Evolutionary conservation across 208 protist species (phyloP), one percentile per base, ranked within the genome.

Genomic region (Acanthamoeba triangularis): DNA sequence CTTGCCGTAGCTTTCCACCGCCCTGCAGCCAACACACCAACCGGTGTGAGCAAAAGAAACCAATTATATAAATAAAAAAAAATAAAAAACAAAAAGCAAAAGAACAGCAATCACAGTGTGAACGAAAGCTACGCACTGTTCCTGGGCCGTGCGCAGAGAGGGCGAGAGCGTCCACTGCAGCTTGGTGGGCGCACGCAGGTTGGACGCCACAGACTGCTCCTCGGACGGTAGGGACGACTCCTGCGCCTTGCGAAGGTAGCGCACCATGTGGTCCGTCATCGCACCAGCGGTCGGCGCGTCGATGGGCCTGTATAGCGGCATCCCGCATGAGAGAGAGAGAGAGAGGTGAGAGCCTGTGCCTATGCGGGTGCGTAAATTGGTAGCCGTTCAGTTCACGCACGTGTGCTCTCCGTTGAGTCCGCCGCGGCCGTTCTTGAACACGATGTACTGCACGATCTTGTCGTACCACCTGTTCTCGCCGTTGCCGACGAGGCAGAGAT

Each of bases 391-490:
- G 33, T 20, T 37, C 41, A 37, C 30, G 74, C 37, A 82, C 74
- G 87, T 78, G 87, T 93, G 87, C 33, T 93, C 87, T 18, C 87
- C 87, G 65, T 93, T 93, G 61, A 93, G 56, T 47, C 87, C 87
- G n/a, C 87, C 56, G 23, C 87, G 87, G 35, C 87, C 87, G n/a
- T 93, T 93, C 65, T 93, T 93, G 87, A 93, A 93, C 13, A 93
- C 65, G 56, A 93, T 93, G 87, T 78, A 69, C 44, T 93, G 87
- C 28, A 93, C 37, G 44, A 93, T 93, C 87, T 93, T 93, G 87
- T 93, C 87, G 44, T 78, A 93, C 87, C 87, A 93, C 44, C 87
- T 20, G 41, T 93, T 93, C 78, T 85, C 78, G n/a, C 78, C 78
- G 78, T 85, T 85, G 78, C 78, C 78, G 25, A 35, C 78, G 30